Conservation (phyloP, 768 basidiomycete genomes). For the Lactarius tabidus region DNA sequence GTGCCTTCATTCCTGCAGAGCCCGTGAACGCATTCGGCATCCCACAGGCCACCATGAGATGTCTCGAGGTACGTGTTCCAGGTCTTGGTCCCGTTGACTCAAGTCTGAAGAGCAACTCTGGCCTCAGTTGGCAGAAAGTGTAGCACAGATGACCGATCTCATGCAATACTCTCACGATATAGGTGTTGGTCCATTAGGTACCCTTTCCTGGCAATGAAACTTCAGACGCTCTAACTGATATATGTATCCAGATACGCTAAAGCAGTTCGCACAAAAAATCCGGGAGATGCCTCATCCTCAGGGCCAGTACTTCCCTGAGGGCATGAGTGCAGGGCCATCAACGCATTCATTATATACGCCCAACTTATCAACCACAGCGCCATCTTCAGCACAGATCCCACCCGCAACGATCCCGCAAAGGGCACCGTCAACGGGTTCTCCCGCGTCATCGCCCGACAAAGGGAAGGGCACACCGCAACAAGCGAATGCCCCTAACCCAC, state of each 20-base stretch:
- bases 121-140: slow-evolving; percentile 71
- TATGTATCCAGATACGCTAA: slow-evolving; percentile 40
- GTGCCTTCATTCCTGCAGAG: slow-evolving; percentile 68
- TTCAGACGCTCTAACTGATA: slow-evolving; percentile 1
- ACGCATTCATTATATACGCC: slow-evolving; percentile 22
- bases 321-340: slow-evolving; percentile 21
- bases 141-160: slow-evolving; percentile 74
- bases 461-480: slow-evolving; percentile 25
- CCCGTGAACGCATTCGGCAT: slow-evolving; percentile 88
- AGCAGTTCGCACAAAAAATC: slow-evolving; percentile 38
- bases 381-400: slow-evolving; percentile 16
- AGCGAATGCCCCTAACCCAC: slow-evolving; percentile 25
- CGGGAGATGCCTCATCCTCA: slow-evolving; percentile 29
- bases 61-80: slow-evolving; percentile 59
- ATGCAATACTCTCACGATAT: slow-evolving; percentile 58
- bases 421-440: slow-evolving; percentile 12
- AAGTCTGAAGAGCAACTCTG: slow-evolving; percentile 18
- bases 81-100: slow-evolving; percentile 1
- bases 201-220: slow-evolving; percentile 25
- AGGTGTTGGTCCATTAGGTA: slow-evolving; percentile 62
- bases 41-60: slow-evolving; percentile 85
- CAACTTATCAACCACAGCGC: slow-evolving; percentile 19
- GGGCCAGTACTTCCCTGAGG: slow-evolving; percentile 15
- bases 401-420: slow-evolving; percentile 42
- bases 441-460: slow-evolving; percentile 22